Evolutionary conservation across 2,329 filamentous ascomycete genomes (phyloP).

Genomic region (Emergomyces orientalis): DNA sequence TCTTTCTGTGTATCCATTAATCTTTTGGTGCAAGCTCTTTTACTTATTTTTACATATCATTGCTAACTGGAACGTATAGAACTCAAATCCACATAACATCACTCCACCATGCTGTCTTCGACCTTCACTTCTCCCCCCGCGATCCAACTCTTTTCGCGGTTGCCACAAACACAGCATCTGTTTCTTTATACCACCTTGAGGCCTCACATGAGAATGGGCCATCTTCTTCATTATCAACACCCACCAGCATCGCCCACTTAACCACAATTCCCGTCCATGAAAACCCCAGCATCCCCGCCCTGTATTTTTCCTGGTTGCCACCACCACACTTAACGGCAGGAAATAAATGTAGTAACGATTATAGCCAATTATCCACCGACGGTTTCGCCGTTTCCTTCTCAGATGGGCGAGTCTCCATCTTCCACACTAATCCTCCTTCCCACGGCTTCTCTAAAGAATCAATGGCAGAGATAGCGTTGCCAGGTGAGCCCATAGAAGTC

Average conservation of each 20-base stretch:
- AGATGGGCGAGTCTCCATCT: slow-evolving; percentile 52
- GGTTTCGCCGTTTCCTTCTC: slow-evolving; percentile 64
- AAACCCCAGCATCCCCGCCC: slow-evolving; percentile 51
- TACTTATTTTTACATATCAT: background rate
- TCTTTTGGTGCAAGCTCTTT: background rate
- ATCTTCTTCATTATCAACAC: slow-evolving; percentile 9
- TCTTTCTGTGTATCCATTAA: slow-evolving; percentile 15
- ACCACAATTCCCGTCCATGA: slow-evolving; percentile 43
- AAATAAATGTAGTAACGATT: slow-evolving; percentile 17
- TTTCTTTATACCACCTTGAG: slow-evolving; percentile 30
- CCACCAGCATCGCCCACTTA: slow-evolving; percentile 27
- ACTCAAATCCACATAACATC: slow-evolving; percentile 49
- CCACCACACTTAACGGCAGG: background rate
- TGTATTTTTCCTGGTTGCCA: slow-evolving; percentile 68
- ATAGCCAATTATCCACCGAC: slow-evolving; percentile 23
- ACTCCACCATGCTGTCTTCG: slow-evolving; percentile 67
- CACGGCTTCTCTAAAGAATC: slow-evolving; percentile 25
- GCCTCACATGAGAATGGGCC: slow-evolving; percentile 9
- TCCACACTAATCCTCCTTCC: slow-evolving; percentile 39
- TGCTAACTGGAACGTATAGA: slow-evolving; percentile 31
- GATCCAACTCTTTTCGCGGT: slow-evolving; percentile 54
- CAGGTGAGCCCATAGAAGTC: slow-evolving; percentile 37
- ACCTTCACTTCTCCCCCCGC: slow-evolving; percentile 67
- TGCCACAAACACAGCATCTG: slow-evolving; percentile 60
- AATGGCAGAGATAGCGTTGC: slow-evolving; percentile 66